A percentile compares a stretch with the other conserved stretches of the same genome.
These are phyloP conservation scores for Fusarium metavorans DNA, from an alignment of 2,329 filamentous ascomycete genomes.

Conservation along the genomic window DNA sequence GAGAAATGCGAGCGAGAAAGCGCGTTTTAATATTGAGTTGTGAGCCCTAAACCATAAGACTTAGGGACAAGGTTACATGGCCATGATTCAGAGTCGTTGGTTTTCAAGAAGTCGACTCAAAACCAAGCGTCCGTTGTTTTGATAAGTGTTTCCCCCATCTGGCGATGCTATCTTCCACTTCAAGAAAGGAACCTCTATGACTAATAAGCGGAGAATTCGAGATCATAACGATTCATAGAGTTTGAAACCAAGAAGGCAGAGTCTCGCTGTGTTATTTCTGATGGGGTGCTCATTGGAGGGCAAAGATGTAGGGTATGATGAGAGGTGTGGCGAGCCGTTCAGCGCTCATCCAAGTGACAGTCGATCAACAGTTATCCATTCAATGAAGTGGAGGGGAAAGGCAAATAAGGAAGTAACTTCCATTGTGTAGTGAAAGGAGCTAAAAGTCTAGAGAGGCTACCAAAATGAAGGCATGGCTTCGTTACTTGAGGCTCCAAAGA, in stretches of 20 bases:
- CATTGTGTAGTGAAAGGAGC: background rate
- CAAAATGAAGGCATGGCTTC: background rate
- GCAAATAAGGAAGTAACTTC: background rate
- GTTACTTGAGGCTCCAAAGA: background rate
- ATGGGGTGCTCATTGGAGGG: background rate
- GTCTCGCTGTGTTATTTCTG: background rate
- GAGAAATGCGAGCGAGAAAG: background rate
- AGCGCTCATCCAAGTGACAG: background rate
- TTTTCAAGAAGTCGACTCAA: fast-evolving
- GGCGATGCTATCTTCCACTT: fast-evolving
- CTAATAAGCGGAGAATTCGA: background rate
- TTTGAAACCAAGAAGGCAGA: background rate
- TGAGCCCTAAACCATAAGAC: background rate
- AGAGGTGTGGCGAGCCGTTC: background rate
- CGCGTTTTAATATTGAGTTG: background rate
- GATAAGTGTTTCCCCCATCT: background rate
- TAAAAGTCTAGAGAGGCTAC: background rate
- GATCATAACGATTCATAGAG: background rate
- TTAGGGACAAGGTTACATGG: background rate
- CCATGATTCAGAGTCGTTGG: background rate
- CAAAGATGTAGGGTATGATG: background rate
- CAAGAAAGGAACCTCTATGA: background rate
- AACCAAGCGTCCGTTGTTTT: background rate
- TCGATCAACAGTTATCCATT: background rate
- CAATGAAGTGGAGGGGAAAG: background rate